Evolutionary conservation across 305 asterid genomes (phyloP).

Genomic region (Nicotiana rustica): DNA sequence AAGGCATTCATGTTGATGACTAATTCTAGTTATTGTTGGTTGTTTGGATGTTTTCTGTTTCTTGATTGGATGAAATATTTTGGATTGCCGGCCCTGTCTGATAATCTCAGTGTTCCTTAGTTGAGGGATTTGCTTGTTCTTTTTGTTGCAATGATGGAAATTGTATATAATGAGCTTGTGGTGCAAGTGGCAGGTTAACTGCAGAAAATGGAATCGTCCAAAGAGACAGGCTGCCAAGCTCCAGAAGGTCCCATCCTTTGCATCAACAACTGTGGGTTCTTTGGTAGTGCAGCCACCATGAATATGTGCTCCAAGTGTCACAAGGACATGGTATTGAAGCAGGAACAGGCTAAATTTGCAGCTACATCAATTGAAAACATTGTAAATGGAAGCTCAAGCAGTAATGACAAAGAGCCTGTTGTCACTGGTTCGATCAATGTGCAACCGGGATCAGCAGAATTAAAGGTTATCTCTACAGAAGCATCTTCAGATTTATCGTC

Average conservation of each 20-base stretch:
- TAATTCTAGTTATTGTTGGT: not conserved
- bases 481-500: conserved; percentile 33
- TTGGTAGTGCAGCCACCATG: conserved; percentile 43
- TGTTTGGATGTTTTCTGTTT: not conserved
- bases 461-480: conserved; percentile 34
- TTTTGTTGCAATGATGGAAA: not conserved
- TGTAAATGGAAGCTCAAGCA: conserved; percentile 35
- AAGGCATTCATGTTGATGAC: not conserved
- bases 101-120: not conserved
- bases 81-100: not conserved
- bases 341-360: conserved; percentile 37
- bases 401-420: conserved; percentile 31
- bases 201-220: conserved; percentile 35
- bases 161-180: not conserved
- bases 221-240: conserved; percentile 39
- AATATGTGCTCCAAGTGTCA: conserved; percentile 44
- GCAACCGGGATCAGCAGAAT: conserved; percentile 27
- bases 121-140: not conserved
- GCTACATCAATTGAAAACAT: conserved; percentile 37
- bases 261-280: conserved; percentile 40
- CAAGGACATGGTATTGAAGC: conserved; percentile 39
- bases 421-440: conserved; percentile 25
- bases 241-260: conserved; percentile 42
- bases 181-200: conserved; percentile 27
- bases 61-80: not conserved